phyloP scores from a whole-genome alignment of 2,329 filamentous ascomycete species.

The Aureobasidium sp. region DNA sequence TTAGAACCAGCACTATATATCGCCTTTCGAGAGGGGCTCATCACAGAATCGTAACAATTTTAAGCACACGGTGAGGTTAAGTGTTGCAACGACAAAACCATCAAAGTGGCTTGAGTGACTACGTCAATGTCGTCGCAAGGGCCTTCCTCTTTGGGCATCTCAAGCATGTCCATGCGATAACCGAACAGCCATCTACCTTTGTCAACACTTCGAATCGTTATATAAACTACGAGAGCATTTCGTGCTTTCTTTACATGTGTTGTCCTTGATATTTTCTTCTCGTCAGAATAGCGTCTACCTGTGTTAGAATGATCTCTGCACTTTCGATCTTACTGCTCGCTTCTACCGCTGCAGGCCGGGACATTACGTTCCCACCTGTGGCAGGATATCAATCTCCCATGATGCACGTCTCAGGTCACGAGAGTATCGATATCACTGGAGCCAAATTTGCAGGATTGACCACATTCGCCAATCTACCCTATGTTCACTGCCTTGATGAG shows the following conservation, averaged over 20 bases:
- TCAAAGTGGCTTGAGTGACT: not conserved
- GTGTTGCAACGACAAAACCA: not conserved
- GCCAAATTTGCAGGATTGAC: constrained; percentile 34
- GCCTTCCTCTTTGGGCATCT: not conserved
- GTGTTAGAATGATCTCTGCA: not conserved
- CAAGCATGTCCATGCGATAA: not conserved
- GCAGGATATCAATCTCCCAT: constrained; percentile 28
- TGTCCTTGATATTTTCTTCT: not conserved
- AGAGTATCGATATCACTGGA: constrained; percentile 19
- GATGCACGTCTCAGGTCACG: constrained; percentile 17
- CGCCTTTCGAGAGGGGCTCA: too few species aligned
- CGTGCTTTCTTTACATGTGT: not conserved
- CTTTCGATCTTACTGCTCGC: constrained; percentile 13
- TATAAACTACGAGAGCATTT: not conserved
- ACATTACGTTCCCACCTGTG: constrained; percentile 37
- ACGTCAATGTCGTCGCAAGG: not conserved
- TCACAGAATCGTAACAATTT: too few species aligned
- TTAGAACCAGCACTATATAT: too few species aligned
- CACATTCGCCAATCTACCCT: constrained; percentile 41
- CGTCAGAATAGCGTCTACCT: too few species aligned
- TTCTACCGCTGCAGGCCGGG: constrained; percentile 21
- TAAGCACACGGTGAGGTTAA: too few species aligned
- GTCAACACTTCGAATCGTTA: not conserved
- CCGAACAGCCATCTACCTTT: not conserved
- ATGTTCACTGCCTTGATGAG: constrained; percentile 37